Evolutionary conservation across 2,329 filamentous ascomycete genomes (phyloP), one percentile per base, ranked within the genome.

Genomic region (Colletotrichum neosansevieriae): DNA sequence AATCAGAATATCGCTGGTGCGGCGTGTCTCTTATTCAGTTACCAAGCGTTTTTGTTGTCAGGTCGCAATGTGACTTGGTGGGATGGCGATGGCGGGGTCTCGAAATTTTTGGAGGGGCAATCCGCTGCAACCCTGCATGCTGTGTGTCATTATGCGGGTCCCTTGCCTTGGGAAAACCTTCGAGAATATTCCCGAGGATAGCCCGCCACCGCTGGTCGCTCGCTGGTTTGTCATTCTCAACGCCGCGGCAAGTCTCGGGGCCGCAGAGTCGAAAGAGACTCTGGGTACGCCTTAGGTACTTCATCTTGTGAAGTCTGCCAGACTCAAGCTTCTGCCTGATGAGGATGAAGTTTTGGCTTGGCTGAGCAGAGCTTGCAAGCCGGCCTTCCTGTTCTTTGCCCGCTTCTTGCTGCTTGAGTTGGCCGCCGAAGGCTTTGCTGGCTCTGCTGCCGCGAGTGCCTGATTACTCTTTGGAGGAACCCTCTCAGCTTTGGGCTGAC

Each of bases 341-440:
- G 75, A 71, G 45, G 74, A 80, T 12, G 80, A 73, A 4, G 79
- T 73, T 73, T 81, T 82, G 58, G 81, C 82, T 71, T 88, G 86
- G 54, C 84, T 83, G n/a, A 92, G 80, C 45, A 92, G 76, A 58
- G 89, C 88, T 75, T 91, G 87, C n/a, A 92, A 80, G 1, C 88
- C 89, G 38, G 88, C 86, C 77, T 91, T 92, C 68, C 89, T 83
- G 69, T 81, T 86, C 79, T 89, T 91, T 36, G 89, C 87, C 57
- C 89, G 83, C 79, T 90, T 91, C 78, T 88, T 90, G 79, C 87
- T 90, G 78, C 79, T 88, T 7, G 86, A 84, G 74, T 87, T 89
- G 38, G 84, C 79, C 2, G 83, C 81, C 15, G 64, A 45, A 42
- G 72, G 51, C 45, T 76, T 77, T 3, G 70, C 59, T 34, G 53